Evolutionary conservation across 345 rosid genomes (phyloP), one percentile per base, ranked within the genome.

Genomic region (Cardamine chenopodiifolia): DNA sequence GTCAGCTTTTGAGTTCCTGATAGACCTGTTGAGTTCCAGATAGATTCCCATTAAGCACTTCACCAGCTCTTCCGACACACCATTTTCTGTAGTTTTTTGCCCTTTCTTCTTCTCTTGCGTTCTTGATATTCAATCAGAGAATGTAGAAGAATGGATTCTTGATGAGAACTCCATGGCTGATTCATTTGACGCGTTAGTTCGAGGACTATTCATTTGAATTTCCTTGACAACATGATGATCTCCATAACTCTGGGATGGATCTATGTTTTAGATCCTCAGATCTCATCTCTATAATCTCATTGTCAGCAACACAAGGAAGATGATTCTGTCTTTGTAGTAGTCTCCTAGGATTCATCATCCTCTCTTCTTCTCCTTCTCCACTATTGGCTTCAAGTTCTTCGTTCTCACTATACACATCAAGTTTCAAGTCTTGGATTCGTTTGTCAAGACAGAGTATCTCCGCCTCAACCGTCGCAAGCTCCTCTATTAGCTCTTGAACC

Each of bases 361-460:
- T 81, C 65, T 81, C 80, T 39, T 70, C 61, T 83, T 83, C 85
- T 81, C 13, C 62, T 35, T 25, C 52, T 6, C 19, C 15, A 71
- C 65, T 17, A 22, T 5, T 66, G 17, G 77, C 72, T 78, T 72
- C 52, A 11, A 72, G 77, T 32, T 66, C 81, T 59, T 59, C 52
- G 14, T 66, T 71, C 68, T 93, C 97, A 40, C 74, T 78, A 75
- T 84, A 82, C 63, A 91, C 62, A 73, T 85, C 84, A 79, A 88
- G 80, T 83, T 89, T 91, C 63, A 91, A 57, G 71, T 80, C 89
- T 52, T 84, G 82, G 48, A 93, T 84, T 66, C 80, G 89, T 70
- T 86, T 83, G 85, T 93, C 98, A 6, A 91, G 84, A 82, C 89
- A 79, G 48, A 85, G 47, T 15, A 93, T 91, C 84, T 93, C 96